Evolutionary conservation across 257 asterid species (phyloP), one percentile per base, ranked within the genome.

Genomic region (Schizonepeta tenuifolia): DNA sequence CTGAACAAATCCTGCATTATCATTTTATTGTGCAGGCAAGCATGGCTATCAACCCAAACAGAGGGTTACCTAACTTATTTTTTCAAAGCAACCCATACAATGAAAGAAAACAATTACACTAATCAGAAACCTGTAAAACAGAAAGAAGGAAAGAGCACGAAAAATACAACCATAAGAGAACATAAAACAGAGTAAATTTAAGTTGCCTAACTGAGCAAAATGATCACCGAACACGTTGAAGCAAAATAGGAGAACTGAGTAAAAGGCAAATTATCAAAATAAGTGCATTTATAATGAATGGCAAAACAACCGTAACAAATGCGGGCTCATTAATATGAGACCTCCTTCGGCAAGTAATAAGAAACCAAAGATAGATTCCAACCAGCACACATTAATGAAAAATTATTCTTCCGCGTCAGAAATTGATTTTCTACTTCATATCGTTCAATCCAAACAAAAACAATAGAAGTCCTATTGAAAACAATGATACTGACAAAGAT

Each of bases 321-420:
- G 55, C 43, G 4, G 55, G 31, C 9, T 9, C 72, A 58, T 69
- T 61, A 77, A 46, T 55, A 43, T 44, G 13, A 54, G 33, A 5
- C 56, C 63, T 43, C 31, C n/a, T 40, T 58, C 61, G 79, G 78
- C 57, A 73, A 61, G 75, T 67, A 21, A 21, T 12, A 68, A 55
- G 47, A 51, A 69, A 49, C 69, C 17, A 69, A 36, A 21, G 33
- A 22, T 66, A 67, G 74, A 75, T 72, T 76, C 70, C 79, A 46
- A 59, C 44, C 65, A 62, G 10, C 61, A 49, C 61, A 43, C 58
- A 50, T 43, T 58, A 56, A 77, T 66, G 62, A 68, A 54, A 65
- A 50, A 40, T 28, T 62, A 56, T 54, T 10, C 15, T 14, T 38
- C 46, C 28, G 26, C 62, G 51, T n/a, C 40, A 7, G 21, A 60